Evolutionary conservation across 441 rosid genomes (phyloP).

Genomic region (Syzygium malaccense): DNA sequence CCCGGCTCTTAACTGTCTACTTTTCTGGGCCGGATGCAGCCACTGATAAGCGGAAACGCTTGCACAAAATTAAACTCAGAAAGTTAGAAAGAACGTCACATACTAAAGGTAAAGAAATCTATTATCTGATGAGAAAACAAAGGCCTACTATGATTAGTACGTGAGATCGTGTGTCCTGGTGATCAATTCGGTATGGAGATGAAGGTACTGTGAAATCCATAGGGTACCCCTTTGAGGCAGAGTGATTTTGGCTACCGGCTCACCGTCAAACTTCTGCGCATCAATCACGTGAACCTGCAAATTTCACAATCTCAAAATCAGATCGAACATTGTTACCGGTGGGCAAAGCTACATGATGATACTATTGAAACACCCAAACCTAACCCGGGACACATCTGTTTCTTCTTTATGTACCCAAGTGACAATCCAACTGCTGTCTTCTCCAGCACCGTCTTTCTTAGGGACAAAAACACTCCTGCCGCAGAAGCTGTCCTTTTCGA

Average conservation of each 20-base stretch:
- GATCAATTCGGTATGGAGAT: not conserved
- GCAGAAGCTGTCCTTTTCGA: not conserved
- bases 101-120: not conserved
- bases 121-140: not conserved
- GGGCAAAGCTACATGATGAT: not conserved
- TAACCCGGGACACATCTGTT: not conserved
- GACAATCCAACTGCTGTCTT: not conserved
- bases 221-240: not conserved
- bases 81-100: not conserved
- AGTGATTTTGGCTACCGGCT: not conserved
- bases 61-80: not conserved
- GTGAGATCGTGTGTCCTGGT: not conserved
- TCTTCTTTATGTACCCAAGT: not conserved
- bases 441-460: not conserved
- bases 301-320: not conserved
- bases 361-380: not conserved
- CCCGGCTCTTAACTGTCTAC: not conserved
- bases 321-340: not conserved
- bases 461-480: not conserved
- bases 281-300: not conserved
- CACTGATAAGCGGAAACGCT: not conserved
- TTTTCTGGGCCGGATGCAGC: not conserved
- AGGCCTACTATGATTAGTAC: not conserved
- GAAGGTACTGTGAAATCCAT: not conserved
- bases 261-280: not conserved